Evolutionary conservation across 2,329 filamentous ascomycete species (phyloP).

Genomic region (Beauveria varroae): DNA sequence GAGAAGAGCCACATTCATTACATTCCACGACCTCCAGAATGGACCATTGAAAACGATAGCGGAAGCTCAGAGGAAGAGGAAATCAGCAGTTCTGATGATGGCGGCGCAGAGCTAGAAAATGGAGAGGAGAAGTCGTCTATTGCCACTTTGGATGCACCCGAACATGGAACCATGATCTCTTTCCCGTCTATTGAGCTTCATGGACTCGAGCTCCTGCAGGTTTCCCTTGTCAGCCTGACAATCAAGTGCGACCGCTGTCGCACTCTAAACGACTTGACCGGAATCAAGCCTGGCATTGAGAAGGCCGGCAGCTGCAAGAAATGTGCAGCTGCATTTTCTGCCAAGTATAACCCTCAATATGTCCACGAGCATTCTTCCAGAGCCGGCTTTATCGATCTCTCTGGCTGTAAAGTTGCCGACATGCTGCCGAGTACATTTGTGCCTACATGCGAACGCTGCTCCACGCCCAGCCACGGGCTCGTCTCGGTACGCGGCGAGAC

Average conservation of each 20-base stretch:
- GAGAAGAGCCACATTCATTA: slow-evolving; percentile 60
- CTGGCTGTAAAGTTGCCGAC: slow-evolving; percentile 67
- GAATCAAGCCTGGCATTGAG: slow-evolving; percentile 49
- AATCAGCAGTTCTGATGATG: slow-evolving; percentile 37
- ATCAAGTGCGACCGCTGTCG: slow-evolving; percentile 77
- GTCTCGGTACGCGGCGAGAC: slow-evolving; percentile 67
- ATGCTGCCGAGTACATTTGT: slow-evolving; percentile 73
- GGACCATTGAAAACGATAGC: slow-evolving; percentile 42
- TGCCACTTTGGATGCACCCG: slow-evolving; percentile 28
- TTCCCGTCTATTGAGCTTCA: slow-evolving; percentile 73
- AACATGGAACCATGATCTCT: slow-evolving; percentile 68
- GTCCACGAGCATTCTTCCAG: slow-evolving; percentile 67
- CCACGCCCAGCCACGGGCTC: slow-evolving; percentile 59
- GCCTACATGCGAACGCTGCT: slow-evolving; percentile 72
- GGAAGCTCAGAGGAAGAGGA: slow-evolving; percentile 37
- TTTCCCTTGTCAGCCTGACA: slow-evolving; percentile 58
- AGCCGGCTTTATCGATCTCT: slow-evolving; percentile 70
- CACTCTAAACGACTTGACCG: slow-evolving; percentile 60
- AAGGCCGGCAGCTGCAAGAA: slow-evolving; percentile 51
- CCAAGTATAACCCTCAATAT: slow-evolving; percentile 57
- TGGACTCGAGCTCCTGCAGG: slow-evolving; percentile 67
- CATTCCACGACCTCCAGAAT: slow-evolving; percentile 72
- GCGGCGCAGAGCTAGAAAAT: slow-evolving; percentile 32
- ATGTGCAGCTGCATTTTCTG: slow-evolving; percentile 44
- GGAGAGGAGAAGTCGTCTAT: slow-evolving; percentile 16